Base-by-base conservation (phyloP, 176 grass and related monocot genomes). In the Carex littledalei region DNA sequence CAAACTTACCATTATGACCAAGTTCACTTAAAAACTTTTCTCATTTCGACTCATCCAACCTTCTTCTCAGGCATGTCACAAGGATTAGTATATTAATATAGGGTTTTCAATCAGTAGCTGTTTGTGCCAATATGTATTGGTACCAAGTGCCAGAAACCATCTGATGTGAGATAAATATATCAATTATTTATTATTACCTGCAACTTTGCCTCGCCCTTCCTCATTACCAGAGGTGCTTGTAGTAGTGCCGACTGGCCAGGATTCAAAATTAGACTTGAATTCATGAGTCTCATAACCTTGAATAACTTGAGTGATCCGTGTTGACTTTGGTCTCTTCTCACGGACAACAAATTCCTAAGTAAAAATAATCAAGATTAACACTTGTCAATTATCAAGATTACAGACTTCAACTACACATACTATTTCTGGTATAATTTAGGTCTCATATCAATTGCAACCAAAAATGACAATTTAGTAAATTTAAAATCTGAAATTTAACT, bases 261-360 rank as follows among this genome's bases (percentile, higher is more conserved):
- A 91, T 89, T 94, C 95, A 87, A 98, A 98, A 86, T 91, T 93
- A 5, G 91, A 98, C 85, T 94, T 98, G 84, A 98, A 98, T 69
- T 80, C 71, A 83, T 98, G 91, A 84, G 89, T 91, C 72, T 98
- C 95, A 73, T 94, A 89, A 75, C 95, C 95, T 93, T 98, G 95
- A 89, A 98, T 92, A 47, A 98, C 86, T 90, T 86, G 91, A 84
- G 91, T 93, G 32, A 98, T 86, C 29, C 85, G 85, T n/a, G 92
- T 90, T 80, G 91, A 86, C 84, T 90, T 98, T 88, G 95, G 89
- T 79, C 88, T 88, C 43, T 98, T 98, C 85, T 98, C 84, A 83
- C 60, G 89, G 80, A 88, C 58, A 82, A 94, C 84, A 86, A 98
- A 93, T 78, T 94, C 92, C 94, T 97, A 79, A 58, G 90, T 65